Conservation (phyloP, 2,329 filamentous ascomycete genomes). For the Microcyclospora tardicrescens region DNA sequence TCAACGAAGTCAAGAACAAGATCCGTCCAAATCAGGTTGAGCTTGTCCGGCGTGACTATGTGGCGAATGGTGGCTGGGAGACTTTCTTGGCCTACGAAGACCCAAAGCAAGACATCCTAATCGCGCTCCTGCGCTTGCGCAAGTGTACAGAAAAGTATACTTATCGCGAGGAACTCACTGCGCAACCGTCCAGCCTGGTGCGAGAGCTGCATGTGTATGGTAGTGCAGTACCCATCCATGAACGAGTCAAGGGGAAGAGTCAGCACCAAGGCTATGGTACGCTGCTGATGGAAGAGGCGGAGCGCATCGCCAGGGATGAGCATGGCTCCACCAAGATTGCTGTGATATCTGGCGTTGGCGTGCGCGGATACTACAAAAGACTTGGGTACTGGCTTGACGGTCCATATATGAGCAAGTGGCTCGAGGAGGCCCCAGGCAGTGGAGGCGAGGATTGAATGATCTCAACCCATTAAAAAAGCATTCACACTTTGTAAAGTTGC, state of each 20-base stretch:
- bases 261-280: conserved; percentile 98
- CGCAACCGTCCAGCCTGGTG: conserved; percentile 82
- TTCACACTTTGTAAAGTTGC: conserved; percentile 85
- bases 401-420: conserved; percentile 47
- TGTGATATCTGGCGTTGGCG: conserved; percentile 95
- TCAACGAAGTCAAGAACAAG: conserved; percentile 99
- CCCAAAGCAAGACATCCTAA: conserved; percentile 94
- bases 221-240: conserved; percentile 92
- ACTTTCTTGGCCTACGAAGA: conserved; percentile 97
- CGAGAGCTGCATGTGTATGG: conserved; percentile 95
- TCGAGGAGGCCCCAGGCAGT: conserved; percentile 17
- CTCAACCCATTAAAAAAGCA: conserved; percentile 59
- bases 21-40: conserved; percentile 94
- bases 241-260: conserved; percentile 88
- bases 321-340: conserved; percentile 90
- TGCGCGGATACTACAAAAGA: conserved; percentile 86
- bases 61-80: conserved; percentile 94
- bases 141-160: conserved; percentile 90
- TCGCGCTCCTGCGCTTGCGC: conserved; percentile 73
- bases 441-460: conserved; percentile 17
- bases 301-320: conserved; percentile 86
- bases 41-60: conserved; percentile 84
- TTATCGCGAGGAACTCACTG: conserved; percentile 73
- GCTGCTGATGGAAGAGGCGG: conserved; percentile 92
- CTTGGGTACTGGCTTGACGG: conserved; percentile 90